Base-by-base conservation (phyloP, 2,329 filamentous ascomycete species). In the Thielaviopsis ethacetica region DNA sequence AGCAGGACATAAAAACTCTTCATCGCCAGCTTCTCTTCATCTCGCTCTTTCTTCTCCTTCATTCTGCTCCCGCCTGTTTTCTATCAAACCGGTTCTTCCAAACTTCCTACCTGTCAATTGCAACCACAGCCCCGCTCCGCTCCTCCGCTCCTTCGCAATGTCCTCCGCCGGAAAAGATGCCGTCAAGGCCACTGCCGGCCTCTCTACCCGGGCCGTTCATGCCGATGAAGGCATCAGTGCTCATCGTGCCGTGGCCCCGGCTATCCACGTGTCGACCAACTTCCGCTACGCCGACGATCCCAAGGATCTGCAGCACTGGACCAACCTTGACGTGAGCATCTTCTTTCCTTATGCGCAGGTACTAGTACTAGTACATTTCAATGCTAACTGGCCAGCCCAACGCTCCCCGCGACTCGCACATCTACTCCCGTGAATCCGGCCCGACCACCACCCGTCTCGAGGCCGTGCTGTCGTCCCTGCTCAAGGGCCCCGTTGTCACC, bases 241-340 rank as follows among this genome's bases (percentile, higher is more conserved):
- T 38, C 81, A 86, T 64, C 77, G 82, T 56, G 89, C 93, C 68
- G 85, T 97, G 59, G 90, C 91, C 13, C 91, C 93, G 61, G 83
- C 91, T 3, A 77, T 97, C 67, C 91, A 97, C 69, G 82, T 94
- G 63, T 90, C 89, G 62, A 96, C 91, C 13, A 97, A 89, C 17
- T 97, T 89, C 71, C 83, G 88, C 65, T 97, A 96, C 70, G 75
- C 77, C 27, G 71, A 75, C 57, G 78, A 95, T 68, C 87, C 89
- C 1, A 77, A 83, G 5, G 69, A 81, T 27, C 78, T 95, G 53
- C 71, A 62, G 13, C 47, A 51, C 44, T 75, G 73, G 73, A 67
- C 68, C 17, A 80, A 85, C 61, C 65, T 71, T 27, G 79, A 81
- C 67, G 83, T 86, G 71, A 71, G 77, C 68, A 19, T 38, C 34